Conservation (phyloP, 495 filamentous ascomycete genomes). For the Podospora australis region DNA sequence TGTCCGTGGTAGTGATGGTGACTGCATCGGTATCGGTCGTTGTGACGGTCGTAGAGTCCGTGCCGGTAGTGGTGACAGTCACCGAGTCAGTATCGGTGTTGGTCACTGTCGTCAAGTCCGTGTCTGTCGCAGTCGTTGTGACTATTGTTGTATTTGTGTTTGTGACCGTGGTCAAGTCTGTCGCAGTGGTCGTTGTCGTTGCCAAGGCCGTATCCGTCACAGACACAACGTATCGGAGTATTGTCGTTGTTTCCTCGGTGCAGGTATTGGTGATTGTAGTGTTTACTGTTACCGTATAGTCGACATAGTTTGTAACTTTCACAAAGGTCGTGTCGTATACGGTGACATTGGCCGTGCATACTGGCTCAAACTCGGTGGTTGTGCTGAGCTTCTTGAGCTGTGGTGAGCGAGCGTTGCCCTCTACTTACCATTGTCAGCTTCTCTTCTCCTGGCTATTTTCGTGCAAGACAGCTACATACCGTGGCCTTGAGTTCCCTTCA, state of each 20-base stretch:
- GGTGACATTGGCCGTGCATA: background rate
- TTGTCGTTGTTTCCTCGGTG: background rate
- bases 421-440: background rate
- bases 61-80: slow-evolving; percentile 2
- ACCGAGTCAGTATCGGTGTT: slow-evolving; percentile 6
- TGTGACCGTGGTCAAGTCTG: slow-evolving; percentile 3
- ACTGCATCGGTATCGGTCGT: slow-evolving; percentile 4
- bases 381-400: background rate
- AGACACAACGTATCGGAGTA: background rate
- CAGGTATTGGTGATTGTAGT: background rate
- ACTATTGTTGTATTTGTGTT: slow-evolving; percentile 4
- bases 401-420: background rate
- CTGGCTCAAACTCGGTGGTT: background rate
- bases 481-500: background rate
- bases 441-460: no score
- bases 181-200: slow-evolving; percentile 10
- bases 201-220: slow-evolving; percentile 3
- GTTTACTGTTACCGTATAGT: slow-evolving; percentile 8
- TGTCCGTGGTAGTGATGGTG: slow-evolving; percentile 9
- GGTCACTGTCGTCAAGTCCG: slow-evolving; percentile 7
- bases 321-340: slow-evolving; percentile 1
- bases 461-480: no score
- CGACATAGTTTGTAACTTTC: slow-evolving; percentile 3
- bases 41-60: background rate
- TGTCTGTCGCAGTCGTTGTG: slow-evolving; percentile 11